phyloP scores from a whole-genome alignment of 1,284 basidiomycete genomes.

The Earliella scabrosa region DNA sequence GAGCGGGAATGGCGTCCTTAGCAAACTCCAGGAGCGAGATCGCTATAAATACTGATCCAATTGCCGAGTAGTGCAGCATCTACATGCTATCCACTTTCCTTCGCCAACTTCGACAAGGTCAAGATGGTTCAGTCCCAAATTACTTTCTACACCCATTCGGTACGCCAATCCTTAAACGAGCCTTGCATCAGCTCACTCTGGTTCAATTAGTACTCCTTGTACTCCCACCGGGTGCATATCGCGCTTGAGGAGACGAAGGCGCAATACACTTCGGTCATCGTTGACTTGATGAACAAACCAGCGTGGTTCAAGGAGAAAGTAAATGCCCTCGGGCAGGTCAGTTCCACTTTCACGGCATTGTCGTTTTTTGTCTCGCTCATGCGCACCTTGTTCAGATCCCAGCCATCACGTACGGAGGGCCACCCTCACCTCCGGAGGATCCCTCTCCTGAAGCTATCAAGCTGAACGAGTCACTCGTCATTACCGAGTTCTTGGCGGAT shows the following conservation, averaged over 20 bases:
- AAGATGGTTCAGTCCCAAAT: slow-evolving; percentile 9
- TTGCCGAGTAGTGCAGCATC: no score
- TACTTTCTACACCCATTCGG: not conserved
- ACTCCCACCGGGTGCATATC: slow-evolving; percentile 30
- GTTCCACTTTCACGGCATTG: slow-evolving; percentile 66
- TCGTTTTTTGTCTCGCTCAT: slow-evolving; percentile 25
- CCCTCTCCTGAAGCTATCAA: slow-evolving; percentile 61
- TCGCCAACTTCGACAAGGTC: no score
- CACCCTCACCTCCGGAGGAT: slow-evolving; percentile 51
- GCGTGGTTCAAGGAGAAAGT: no score
- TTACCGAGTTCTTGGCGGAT: slow-evolving; percentile 67
- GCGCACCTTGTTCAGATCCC: no score
- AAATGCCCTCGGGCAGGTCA: no score
- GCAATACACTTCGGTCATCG: slow-evolving; percentile 50
- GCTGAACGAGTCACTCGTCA: slow-evolving; percentile 61
- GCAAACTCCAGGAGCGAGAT: no score
- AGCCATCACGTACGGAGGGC: slow-evolving; percentile 60
- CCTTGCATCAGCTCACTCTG: no score
- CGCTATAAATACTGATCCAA: no score
- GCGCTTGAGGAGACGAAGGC: slow-evolving; percentile 60
- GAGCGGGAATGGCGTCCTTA: no score
- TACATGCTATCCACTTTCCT: no score
- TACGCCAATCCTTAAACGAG: no score
- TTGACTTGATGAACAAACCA: slow-evolving; percentile 66
- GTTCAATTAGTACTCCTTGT: not conserved